Base-by-base conservation (phyloP, 768 basidiomycete species). In the Calocybe gangraenosa region DNA sequence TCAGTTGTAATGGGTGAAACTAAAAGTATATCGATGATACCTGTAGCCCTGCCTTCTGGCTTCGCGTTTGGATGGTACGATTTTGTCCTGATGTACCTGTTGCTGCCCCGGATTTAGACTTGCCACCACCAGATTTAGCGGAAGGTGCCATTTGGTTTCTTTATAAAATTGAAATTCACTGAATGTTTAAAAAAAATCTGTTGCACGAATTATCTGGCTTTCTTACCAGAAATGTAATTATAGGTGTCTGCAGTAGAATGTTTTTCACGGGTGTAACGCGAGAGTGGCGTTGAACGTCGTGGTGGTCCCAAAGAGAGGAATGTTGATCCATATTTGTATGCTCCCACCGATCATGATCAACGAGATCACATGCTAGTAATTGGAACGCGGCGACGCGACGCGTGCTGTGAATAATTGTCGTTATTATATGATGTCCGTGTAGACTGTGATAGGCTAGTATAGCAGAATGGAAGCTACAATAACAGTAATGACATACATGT, bases 21-120 rank as follows among this genome's bases (percentile, higher is more conserved):
- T 6, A 5, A 28, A 28, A 11, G 25, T 11, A 6, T 28, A 13
- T 22, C 43, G 33, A 53, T n/a, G 67, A 41, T 41, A 90, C 92
- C 78, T 93, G 90, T 3, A 96, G 71, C 3, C 92, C 92, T 19
- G 92, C 92, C 58, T 83, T 90, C 61, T 84, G 81, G 62, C 89
- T 92, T 52, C 85, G 66, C 5, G 86, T 87, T 53, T 81, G 79
- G 46, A 82, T 69, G 6, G 70, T 63, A 30, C 69, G 65, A 31
- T 61, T 60, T 18, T 66, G 58, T 3, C 61, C 49, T 14, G 63
- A 45, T 7, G 57, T 50, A 3, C 62, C 55, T n/a, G 62, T 49
- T 23, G 69, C 55, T 30, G 66, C 54, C 23, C 74, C 76, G 8
- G 71, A 65, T 65, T 80, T 81, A 42, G 81, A 75, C 56, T 84